Conservation (phyloP, 371 early-diverging fungal species). For the Dichotomocladium elegans region DNA sequence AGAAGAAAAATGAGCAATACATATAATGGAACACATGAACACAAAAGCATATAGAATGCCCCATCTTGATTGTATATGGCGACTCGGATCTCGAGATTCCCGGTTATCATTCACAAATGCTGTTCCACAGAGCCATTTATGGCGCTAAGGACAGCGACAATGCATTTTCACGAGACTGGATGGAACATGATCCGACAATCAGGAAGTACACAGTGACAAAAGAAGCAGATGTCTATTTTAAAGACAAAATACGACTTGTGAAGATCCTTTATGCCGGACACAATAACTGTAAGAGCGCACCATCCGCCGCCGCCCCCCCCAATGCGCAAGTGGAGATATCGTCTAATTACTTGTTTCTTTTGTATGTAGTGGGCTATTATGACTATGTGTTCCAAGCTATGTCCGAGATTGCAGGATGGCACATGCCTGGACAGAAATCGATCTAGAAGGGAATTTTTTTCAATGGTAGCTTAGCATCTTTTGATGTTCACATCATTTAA, state of each 20-base stretch:
- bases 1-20: too few relatives aligned
- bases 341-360: too few relatives aligned
- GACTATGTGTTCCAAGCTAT: slow-evolving; percentile 32
- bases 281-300: slow-evolving; percentile 32
- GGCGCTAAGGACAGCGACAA: slow-evolving; percentile 3
- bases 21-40: too few relatives aligned
- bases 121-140: slow-evolving; percentile 33
- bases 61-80: slow-evolving; percentile 34
- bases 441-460: neutral
- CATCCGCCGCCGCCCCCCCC: too few relatives aligned
- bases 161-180: slow-evolving; percentile 10
- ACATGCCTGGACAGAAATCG: neutral
- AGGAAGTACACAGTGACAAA: slow-evolving; percentile 11
- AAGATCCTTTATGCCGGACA: slow-evolving; percentile 30
- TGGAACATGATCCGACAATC: slow-evolving; percentile 12
- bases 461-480: neutral
- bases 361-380: slow-evolving; percentile 38
- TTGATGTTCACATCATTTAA: neutral
- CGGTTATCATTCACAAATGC: slow-evolving; percentile 25
- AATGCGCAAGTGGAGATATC: too few relatives aligned
- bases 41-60: slow-evolving; percentile 33
- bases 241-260: slow-evolving; percentile 16
- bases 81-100: slow-evolving; percentile 38
- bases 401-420: slow-evolving; percentile 21
- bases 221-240: slow-evolving; percentile 28